phyloP scores from a whole-genome alignment of 441 rosid species.

The Populus hybrid region DNA sequence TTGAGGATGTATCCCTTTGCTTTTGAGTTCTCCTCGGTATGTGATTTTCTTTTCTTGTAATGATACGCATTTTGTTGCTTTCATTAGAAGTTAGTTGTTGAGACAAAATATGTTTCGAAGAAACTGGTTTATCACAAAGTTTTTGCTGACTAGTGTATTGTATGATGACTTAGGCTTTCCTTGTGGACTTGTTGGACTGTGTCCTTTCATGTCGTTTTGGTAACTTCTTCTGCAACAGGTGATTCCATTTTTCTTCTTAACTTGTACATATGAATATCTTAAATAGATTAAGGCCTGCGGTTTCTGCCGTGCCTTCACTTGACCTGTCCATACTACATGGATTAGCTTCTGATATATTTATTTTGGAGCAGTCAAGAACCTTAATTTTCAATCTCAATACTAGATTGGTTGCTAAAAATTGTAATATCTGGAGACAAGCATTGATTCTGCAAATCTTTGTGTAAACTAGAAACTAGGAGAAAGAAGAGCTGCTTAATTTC shows the following conservation, averaged over 20 bases:
- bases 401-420: neutral
- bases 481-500: neutral
- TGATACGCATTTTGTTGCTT: neutral
- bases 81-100: neutral
- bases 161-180: slow-evolving; percentile 63
- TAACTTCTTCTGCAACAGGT: slow-evolving; percentile 96
- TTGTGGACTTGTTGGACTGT: slow-evolving; percentile 88
- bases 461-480: neutral
- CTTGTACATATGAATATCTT: neutral
- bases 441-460: neutral
- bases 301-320: slow-evolving; percentile 8
- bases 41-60: slow-evolving; percentile 26
- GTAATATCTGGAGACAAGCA: neutral
- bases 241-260: slow-evolving; percentile 12
- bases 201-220: slow-evolving; percentile 95
- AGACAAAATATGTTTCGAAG: slow-evolving; percentile 1
- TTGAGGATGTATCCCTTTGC: slow-evolving; percentile 98
- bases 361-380: neutral
- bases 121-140: slow-evolving; percentile 2
- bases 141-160: slow-evolving; percentile 5
- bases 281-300: neutral
- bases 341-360: neutral
- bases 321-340: neutral
- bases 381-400: neutral
- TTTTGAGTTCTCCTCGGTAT: slow-evolving; percentile 93